Evolutionary conservation across 805 yeast species (phyloP).

Genomic region (Torulaspora microellipsoides): DNA sequence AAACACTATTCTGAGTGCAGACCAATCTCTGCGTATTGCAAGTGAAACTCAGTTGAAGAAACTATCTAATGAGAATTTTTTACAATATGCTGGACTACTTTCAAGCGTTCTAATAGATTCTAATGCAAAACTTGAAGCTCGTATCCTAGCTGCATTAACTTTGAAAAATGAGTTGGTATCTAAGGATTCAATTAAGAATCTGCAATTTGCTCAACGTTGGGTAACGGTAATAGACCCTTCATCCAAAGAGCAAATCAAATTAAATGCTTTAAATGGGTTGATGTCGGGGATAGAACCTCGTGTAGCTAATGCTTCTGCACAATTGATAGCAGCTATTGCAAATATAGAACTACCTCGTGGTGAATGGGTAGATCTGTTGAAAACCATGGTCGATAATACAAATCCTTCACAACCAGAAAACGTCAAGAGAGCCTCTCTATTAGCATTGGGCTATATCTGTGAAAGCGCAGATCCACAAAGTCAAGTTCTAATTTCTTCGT

Average conservation of each 20-base stretch:
- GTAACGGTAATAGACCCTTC: conserved; percentile 46
- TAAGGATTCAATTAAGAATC: conserved; percentile 60
- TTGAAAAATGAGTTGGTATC: conserved; percentile 85
- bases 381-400: conserved; percentile 80
- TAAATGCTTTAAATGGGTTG: conserved; percentile 57
- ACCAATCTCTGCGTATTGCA: conserved; percentile 60
- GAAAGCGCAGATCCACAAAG: conserved; percentile 81
- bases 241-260: conserved; percentile 61
- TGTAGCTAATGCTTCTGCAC: conserved; percentile 87
- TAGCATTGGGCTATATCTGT: conserved; percentile 93
- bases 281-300: conserved; percentile 58
- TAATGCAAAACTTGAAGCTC: conserved; percentile 63
- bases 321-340: conserved; percentile 95
- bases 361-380: conserved; percentile 86
- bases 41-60: conserved; percentile 75
- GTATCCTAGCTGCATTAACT: conserved; percentile 86
- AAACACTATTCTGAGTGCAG: conserved; percentile 68
- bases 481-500: conserved; percentile 72
- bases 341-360: conserved; percentile 83
- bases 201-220: conserved; percentile 72
- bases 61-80: conserved; percentile 72
- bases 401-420: conserved; percentile 69
- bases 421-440: conserved; percentile 80
- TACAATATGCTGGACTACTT: conserved; percentile 64
- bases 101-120: conserved; percentile 68